These are phyloP conservation scores for Chlorella sorokiniana DNA, from an alignment of 139 green algal species.

Conservation along the genomic window DNA sequence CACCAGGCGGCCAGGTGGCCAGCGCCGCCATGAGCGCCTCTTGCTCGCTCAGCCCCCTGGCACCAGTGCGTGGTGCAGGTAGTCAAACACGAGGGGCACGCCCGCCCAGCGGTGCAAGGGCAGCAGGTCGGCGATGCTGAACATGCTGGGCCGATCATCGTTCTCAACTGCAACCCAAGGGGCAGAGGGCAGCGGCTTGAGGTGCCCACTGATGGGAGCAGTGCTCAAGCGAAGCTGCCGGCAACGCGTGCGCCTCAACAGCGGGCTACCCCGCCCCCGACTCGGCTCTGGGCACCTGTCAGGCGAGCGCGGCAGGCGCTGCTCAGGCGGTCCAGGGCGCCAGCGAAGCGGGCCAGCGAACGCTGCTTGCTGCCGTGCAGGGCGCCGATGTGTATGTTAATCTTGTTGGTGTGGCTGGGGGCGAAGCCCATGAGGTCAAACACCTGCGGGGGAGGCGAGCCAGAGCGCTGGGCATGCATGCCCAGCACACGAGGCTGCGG, in stretches of 20 bases:
- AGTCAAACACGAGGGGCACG: slow-evolving; percentile 77
- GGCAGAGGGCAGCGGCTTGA: neutral
- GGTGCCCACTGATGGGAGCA: neutral
- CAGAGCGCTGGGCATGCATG: neutral
- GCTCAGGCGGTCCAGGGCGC: slow-evolving; percentile 46
- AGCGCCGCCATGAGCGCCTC: slow-evolving; percentile 60
- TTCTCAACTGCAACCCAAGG: slow-evolving; percentile 63
- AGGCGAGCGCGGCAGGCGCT: slow-evolving; percentile 57
- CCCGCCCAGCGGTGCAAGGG: slow-evolving; percentile 34
- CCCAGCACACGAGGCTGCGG: neutral
- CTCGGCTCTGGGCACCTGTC: slow-evolving; percentile 28
- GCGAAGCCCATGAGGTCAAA: slow-evolving; percentile 75
- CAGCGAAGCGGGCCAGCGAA: slow-evolving; percentile 61
- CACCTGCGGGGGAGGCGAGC: slow-evolving; percentile 49
- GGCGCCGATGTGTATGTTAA: slow-evolving; percentile 81
- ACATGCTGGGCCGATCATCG: slow-evolving; percentile 62
- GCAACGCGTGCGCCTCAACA: neutral
- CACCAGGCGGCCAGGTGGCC: slow-evolving; percentile 60
- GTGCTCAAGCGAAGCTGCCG: neutral
- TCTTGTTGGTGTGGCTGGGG: slow-evolving; percentile 69
- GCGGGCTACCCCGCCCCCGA: neutral
- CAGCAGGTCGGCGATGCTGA: slow-evolving; percentile 58
- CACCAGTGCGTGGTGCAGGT: slow-evolving; percentile 64
- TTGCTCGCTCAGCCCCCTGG: slow-evolving; percentile 46
- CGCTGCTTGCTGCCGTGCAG: slow-evolving; percentile 49